Conservation (phyloP, 305 asterid species). For the Fraxinus angustifolia region DNA sequence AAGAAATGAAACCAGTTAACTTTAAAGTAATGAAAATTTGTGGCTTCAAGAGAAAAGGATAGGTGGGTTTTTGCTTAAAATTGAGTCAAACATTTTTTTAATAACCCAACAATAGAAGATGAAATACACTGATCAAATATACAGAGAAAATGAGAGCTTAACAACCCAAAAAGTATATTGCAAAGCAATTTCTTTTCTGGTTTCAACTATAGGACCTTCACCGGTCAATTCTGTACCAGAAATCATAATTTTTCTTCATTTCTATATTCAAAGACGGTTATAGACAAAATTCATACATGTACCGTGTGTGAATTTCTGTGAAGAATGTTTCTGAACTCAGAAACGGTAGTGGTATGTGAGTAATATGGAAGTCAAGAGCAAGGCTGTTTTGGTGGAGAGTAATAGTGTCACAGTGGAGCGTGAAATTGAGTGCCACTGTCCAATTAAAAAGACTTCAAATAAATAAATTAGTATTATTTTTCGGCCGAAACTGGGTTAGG, state of each 20-base stretch:
- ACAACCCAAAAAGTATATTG: slow-evolving; percentile 38
- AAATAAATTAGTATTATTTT: background rate
- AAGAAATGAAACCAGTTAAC: slow-evolving; percentile 13
- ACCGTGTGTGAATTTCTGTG: background rate
- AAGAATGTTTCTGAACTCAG: background rate
- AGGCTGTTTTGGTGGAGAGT: background rate
- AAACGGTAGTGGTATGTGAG: slow-evolving; percentile 17
- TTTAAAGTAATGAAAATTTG: slow-evolving; percentile 13
- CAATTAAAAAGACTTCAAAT: background rate
- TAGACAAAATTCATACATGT: background rate
- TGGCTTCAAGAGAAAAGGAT: slow-evolving; percentile 20
- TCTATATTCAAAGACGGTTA: slow-evolving; percentile 15
- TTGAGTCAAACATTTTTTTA: slow-evolving; percentile 44
- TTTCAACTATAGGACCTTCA: slow-evolving; percentile 29
- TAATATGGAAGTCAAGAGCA: slow-evolving; percentile 30
- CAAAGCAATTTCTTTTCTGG: slow-evolving; percentile 19
- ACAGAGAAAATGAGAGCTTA: slow-evolving; percentile 60
- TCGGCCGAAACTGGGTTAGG: background rate
- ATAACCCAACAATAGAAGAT: slow-evolving; percentile 60
- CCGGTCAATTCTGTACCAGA: slow-evolving; percentile 42
- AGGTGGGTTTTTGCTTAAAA: slow-evolving; percentile 54
- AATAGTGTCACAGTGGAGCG: background rate
- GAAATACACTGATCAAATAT: slow-evolving; percentile 41
- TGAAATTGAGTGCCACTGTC: background rate
- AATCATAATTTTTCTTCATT: slow-evolving; percentile 22